Percentiles rank a stretch among this genome's conserved stretches.
These are phyloP conservation scores for Xylaria sp. DNA, from an alignment of 2,329 filamentous ascomycete genomes.

Conservation along the genomic window DNA sequence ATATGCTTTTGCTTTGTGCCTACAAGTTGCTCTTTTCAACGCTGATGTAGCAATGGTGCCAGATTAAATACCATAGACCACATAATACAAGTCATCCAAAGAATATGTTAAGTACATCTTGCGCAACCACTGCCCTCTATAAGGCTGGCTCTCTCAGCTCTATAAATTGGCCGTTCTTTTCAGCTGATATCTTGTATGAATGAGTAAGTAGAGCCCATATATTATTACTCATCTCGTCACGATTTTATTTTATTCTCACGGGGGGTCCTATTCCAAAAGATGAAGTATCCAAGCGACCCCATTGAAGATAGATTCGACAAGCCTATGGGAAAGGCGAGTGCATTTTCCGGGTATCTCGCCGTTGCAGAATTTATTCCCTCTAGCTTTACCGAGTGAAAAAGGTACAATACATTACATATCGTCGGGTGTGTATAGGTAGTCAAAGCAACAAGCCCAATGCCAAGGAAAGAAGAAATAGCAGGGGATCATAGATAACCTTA, in stretches of 20 bases:
- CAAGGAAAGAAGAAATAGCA: not conserved
- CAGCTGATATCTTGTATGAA: not conserved
- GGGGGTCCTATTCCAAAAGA: not conserved
- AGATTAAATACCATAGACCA: constrained; percentile 30
- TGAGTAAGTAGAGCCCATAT: not conserved
- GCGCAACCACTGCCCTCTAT: not conserved
- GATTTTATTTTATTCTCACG: not conserved
- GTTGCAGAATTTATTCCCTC: not conserved
- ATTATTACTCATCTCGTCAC: not conserved
- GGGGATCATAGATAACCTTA: not conserved
- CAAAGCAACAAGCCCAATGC: not conserved
- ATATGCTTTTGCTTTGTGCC: constrained; percentile 1
- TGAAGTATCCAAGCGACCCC: not conserved
- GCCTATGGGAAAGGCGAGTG: not conserved
- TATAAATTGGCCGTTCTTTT: not conserved
- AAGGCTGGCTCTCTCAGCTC: not conserved
- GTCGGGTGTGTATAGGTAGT: too few species aligned
- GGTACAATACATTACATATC: not conserved
- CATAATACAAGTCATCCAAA: constrained; percentile 15
- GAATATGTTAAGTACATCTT: not conserved
- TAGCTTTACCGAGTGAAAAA: not conserved
- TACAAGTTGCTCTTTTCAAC: not conserved
- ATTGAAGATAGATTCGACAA: not conserved
- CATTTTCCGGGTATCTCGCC: not conserved
- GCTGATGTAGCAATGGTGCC: constrained; percentile 13